Percentiles rank a stretch among this genome's conserved stretches.
Conservation (phyloP, 208 protist species). For the Polymyxa betae region DNA sequence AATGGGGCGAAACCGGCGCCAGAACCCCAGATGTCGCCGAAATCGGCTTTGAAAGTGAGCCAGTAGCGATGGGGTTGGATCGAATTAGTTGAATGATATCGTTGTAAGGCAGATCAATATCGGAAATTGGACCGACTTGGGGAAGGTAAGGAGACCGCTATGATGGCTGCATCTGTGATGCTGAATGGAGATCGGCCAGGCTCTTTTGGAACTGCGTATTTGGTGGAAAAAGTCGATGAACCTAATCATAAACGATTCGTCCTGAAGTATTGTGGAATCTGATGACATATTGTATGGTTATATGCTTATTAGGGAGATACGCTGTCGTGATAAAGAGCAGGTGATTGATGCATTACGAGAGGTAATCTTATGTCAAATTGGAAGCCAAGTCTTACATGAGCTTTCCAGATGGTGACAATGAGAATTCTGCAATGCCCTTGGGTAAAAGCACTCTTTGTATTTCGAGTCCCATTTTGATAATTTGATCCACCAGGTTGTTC, state of each 20-base stretch:
- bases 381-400: neutral
- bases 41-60: no score
- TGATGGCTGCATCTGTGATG: neutral
- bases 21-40: no score
- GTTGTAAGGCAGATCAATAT: constrained; percentile 1
- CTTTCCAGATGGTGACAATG: neutral
- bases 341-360: neutral
- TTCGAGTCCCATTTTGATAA: no score
- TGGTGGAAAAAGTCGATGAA: neutral
- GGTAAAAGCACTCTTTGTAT: neutral
- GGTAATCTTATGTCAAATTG: neutral
- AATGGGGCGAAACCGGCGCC: no score
- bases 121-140: neutral
- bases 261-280: no score
- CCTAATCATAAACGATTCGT: neutral
- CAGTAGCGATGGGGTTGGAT: no score
- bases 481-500: neutral
- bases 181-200: neutral
- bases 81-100: no score
- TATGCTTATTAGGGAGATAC: no score
- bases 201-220: neutral
- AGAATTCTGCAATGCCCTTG: constrained; percentile 12
- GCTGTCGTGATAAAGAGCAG: neutral
- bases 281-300: no score
- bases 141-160: neutral